Base-by-base conservation (phyloP, 1,284 basidiomycete genomes). In the Abortiporus biennis region DNA sequence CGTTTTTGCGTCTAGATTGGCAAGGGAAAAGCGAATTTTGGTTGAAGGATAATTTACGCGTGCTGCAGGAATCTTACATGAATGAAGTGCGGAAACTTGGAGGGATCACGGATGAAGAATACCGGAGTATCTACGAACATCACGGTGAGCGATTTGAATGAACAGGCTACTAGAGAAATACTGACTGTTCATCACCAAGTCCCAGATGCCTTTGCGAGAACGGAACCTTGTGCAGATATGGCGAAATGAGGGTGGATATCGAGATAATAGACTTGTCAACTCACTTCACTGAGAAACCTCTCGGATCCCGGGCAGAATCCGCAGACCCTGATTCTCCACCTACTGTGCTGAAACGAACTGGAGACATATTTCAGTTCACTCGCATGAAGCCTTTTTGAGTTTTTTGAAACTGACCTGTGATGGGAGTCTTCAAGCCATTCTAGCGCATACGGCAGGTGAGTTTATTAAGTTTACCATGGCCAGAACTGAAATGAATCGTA, bases 231-330 rank as follows among this genome's bases (percentile, higher is more conserved):
- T 11, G 29, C 15, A n/a, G 20, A 33, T 13, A 41, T 17, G n/a
- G 11, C 22, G 36, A 19, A 29, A 17, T 23, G 21, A 36, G 23
- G 22, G 23, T 32, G 22, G 16, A 27, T 25, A 24, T 15, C 20
- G 22, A 3, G 31, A 20, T 8, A 32, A 20, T 3, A n/a, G 8
- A 43, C n/a, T 17, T 13, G 35, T 12, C 35, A 15, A 49, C 20
- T 41, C 16, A 58, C 55, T 57, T 59, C 19, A 58, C 36, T 13
- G 56, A 52, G 45, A 58, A 58, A 8, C 57, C 92, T 62, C 92
- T 87, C 35, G 90, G 91, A 61, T 96, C 93, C 50, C 92, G 85
- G 40, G 87, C 88, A 19, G 88, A 87, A 60, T 97, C 93, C 17
- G 88, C 74, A 27, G 90, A 90, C 16, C 92, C 92, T 29, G 71